phyloP scores from a whole-genome alignment of 2,329 filamentous ascomycete genomes.

The Ceratocystis cubensis region DNA sequence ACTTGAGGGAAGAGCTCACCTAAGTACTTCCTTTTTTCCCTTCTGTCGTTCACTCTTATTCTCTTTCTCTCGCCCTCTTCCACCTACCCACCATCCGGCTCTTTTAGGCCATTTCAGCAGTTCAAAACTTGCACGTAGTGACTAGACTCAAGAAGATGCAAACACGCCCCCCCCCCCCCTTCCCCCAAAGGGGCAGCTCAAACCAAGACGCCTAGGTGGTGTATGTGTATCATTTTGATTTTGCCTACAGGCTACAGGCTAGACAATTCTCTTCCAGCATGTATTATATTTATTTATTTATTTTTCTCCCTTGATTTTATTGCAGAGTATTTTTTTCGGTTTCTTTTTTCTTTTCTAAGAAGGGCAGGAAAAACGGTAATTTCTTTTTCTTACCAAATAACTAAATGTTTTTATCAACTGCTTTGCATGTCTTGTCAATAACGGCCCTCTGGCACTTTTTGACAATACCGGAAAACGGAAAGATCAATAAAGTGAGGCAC shows the following conservation, averaged over 20 bases:
- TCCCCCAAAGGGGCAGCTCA: background rate
- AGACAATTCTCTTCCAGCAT: background rate
- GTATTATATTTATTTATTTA: background rate
- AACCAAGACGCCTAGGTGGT: background rate
- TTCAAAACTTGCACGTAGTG: background rate
- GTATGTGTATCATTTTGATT: background rate
- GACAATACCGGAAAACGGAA: background rate
- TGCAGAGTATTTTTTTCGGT: background rate
- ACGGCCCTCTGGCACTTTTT: background rate
- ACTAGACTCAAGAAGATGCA: background rate
- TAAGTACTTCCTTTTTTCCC: background rate
- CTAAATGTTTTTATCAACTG: background rate
- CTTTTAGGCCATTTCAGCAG: background rate
- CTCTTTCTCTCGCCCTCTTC: background rate
- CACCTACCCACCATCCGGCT: background rate
- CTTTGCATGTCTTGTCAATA: background rate
- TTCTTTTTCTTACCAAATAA: background rate
- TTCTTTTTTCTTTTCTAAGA: background rate
- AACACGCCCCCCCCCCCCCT: background rate
- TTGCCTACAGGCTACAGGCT: background rate
- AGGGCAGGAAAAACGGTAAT: background rate
- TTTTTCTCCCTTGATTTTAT: background rate
- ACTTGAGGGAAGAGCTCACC: constrained; percentile 2
- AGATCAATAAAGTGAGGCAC: background rate
- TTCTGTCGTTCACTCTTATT: background rate